A percentile compares a stretch with the other conserved stretches of the same genome.
These are phyloP conservation scores for Sporobolomyces roseus DNA, from an alignment of 768 basidiomycete species.

Conservation along the genomic window DNA sequence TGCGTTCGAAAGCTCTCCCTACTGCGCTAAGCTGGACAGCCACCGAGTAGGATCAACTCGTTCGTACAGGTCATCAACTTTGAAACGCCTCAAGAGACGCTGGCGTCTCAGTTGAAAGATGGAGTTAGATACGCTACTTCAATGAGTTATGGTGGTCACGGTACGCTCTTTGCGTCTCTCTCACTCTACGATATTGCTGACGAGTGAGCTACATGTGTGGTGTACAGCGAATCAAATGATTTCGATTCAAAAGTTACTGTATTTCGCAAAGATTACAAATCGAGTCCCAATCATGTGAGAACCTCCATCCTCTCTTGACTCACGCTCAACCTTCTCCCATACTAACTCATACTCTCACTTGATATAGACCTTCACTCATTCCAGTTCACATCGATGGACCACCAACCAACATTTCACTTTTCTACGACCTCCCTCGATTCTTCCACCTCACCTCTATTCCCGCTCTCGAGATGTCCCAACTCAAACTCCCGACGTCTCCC, in stretches of 20 bases:
- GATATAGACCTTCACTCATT: constrained; percentile 35
- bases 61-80: constrained; percentile 26
- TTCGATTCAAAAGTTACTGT: constrained; percentile 32
- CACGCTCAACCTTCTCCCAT: background rate
- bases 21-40: background rate
- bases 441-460: constrained; percentile 28
- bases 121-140: constrained; percentile 29
- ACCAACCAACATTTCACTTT: constrained; percentile 17
- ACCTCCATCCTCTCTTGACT: background rate
- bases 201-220: no score
- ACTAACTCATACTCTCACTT: background rate
- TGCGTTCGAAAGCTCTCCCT: background rate
- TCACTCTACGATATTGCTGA: no score
- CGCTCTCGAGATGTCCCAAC: constrained; percentile 25
- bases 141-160: constrained; percentile 36
- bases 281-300: constrained; percentile 40
- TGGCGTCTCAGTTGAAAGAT: constrained; percentile 24
- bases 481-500: constrained; percentile 14
- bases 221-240: constrained; percentile 38
- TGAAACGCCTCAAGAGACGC: constrained; percentile 15
- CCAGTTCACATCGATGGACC: constrained; percentile 36
- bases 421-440: constrained; percentile 41
- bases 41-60: background rate
- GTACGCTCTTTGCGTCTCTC: constrained; percentile 7
- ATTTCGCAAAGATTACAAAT: constrained; percentile 33